A percentile compares a stretch with the other conserved stretches of the same genome.
These are phyloP conservation scores for Phytophthora boehmeriae DNA, from an alignment of 352 stramenopile species.

Conservation along the genomic window DNA sequence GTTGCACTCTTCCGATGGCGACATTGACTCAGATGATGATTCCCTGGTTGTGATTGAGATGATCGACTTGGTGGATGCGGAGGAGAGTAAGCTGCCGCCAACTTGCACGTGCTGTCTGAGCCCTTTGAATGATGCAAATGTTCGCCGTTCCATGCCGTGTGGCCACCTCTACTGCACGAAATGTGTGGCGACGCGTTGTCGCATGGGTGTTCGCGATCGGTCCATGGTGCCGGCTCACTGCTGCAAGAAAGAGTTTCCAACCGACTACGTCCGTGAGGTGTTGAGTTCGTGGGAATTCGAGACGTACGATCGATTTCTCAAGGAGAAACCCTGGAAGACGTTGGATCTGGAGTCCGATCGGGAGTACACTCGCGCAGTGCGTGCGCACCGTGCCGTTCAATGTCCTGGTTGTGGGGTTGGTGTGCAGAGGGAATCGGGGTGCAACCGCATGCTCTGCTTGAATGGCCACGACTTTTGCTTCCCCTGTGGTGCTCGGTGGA, in stretches of 20 bases:
- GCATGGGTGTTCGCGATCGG: slow-evolving; percentile 60
- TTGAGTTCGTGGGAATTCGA: slow-evolving; percentile 33
- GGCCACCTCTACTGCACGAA: slow-evolving; percentile 66
- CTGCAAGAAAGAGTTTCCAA: slow-evolving; percentile 72
- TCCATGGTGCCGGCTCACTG: slow-evolving; percentile 68
- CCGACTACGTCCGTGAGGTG: slow-evolving; percentile 60
- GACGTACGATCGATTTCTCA: slow-evolving; percentile 61
- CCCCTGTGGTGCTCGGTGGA: slow-evolving; percentile 40
- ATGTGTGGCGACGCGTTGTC: slow-evolving; percentile 58
- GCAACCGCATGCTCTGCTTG: slow-evolving; percentile 61
- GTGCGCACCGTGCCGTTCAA: slow-evolving; percentile 43
- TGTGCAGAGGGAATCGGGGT: slow-evolving; percentile 56
- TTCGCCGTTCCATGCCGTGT: slow-evolving; percentile 48
- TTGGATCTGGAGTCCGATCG: slow-evolving; percentile 61
- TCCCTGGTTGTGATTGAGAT: slow-evolving; percentile 15
- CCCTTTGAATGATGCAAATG: slow-evolving; percentile 15
- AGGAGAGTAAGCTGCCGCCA: slow-evolving; percentile 44
- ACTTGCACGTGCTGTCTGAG: slow-evolving; percentile 46
- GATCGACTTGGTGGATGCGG: slow-evolving; percentile 8
- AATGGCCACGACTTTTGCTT: slow-evolving; percentile 76
- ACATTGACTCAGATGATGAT: slow-evolving; percentile 23
- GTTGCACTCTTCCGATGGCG: slow-evolving; percentile 15
- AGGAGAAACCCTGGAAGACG: slow-evolving; percentile 52
- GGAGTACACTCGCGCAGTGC: slow-evolving; percentile 58
- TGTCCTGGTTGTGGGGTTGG: slow-evolving; percentile 75